Evolutionary conservation across 768 basidiomycete species (phyloP).

Genomic region (Podaxis rugospora): DNA sequence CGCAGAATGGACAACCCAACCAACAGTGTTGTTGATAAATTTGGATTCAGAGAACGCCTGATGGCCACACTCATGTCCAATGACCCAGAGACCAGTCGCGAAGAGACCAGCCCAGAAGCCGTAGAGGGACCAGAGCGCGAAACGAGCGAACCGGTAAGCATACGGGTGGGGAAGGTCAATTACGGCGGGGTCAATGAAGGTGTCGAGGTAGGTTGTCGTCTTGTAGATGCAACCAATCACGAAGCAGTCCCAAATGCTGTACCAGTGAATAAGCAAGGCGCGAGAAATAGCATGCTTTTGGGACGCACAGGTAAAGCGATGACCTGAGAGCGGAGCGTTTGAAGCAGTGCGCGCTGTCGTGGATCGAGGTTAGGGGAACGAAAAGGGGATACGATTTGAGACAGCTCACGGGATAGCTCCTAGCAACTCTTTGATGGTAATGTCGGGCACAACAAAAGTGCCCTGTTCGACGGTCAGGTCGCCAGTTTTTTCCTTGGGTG

Average conservation of each 20-base stretch:
- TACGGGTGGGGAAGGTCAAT: slow-evolving; percentile 54
- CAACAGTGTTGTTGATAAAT: slow-evolving; percentile 85
- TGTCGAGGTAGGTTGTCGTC: slow-evolving; percentile 57
- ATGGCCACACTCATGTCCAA: slow-evolving; percentile 95
- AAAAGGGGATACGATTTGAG: slow-evolving; percentile 1
- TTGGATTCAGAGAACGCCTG: slow-evolving; percentile 95
- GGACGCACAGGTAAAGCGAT: slow-evolving; percentile 67
- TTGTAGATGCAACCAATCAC: slow-evolving; percentile 71
- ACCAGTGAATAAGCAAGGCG: not conserved
- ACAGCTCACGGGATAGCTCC: slow-evolving; percentile 72
- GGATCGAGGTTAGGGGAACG: not conserved
- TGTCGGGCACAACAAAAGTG: slow-evolving; percentile 70
- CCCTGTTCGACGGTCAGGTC: slow-evolving; percentile 47
- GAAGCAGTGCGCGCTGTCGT: slow-evolving; percentile 74
- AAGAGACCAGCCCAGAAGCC: slow-evolving; percentile 81
- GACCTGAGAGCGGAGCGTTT: slow-evolving; percentile 84
- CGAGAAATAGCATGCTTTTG: not conserved
- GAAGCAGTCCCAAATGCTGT: slow-evolving; percentile 69
- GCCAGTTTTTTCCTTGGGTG: slow-evolving; percentile 26
- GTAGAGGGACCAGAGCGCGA: slow-evolving; percentile 78
- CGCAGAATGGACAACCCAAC: slow-evolving; percentile 91
- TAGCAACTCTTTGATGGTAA: slow-evolving; percentile 84
- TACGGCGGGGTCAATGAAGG: slow-evolving; percentile 51
- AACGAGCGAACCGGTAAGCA: slow-evolving; percentile 56
- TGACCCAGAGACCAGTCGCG: slow-evolving; percentile 90